phyloP scores from a whole-genome alignment of 2,329 filamentous ascomycete genomes.

The Nigrospora oryzae region DNA sequence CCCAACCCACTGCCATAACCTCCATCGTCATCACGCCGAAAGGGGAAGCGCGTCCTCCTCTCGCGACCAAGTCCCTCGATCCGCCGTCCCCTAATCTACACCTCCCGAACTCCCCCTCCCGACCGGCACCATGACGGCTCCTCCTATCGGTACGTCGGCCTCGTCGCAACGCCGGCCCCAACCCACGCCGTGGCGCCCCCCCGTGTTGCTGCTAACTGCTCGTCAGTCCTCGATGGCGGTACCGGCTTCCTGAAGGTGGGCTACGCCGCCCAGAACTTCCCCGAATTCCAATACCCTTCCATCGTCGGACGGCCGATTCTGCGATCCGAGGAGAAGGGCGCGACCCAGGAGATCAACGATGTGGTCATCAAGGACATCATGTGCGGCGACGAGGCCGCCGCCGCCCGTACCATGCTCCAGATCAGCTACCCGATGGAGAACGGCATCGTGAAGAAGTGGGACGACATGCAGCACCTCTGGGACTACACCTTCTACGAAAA shows the following conservation, averaged over 20 bases:
- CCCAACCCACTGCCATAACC: too few species aligned
- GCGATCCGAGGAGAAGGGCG: conserved; percentile 78
- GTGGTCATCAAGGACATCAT: conserved; percentile 94
- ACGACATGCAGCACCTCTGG: conserved; percentile 99
- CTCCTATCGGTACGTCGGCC: too few species aligned
- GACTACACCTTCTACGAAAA: conserved; percentile 98
- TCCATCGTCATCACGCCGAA: too few species aligned
- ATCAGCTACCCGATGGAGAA: conserved; percentile 99
- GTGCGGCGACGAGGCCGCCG: conserved; percentile 97
- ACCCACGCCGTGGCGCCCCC: too few species aligned
- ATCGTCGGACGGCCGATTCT: conserved; percentile 97
- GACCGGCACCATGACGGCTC: too few species aligned
- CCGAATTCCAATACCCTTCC: conserved; percentile 95
- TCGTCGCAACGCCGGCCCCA: too few species aligned
- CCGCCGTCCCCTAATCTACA: too few species aligned
- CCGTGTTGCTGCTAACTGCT: too few species aligned
- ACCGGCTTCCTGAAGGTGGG: conserved; percentile 99
- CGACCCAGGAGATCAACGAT: conserved; percentile 37
- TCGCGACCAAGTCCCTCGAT: too few species aligned
- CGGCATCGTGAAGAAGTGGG: conserved; percentile 98
- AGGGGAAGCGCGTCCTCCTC: too few species aligned
- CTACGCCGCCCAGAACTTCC: conserved; percentile 98
- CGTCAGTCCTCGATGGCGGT: conserved; percentile 91
- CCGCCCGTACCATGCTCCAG: conserved; percentile 93
- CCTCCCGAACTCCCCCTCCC: too few species aligned